A percentile compares a stretch with the other conserved stretches of the same genome.
Evolutionary conservation across 768 basidiomycete species (phyloP).

Genomic region (Mycena epipterygia): DNA sequence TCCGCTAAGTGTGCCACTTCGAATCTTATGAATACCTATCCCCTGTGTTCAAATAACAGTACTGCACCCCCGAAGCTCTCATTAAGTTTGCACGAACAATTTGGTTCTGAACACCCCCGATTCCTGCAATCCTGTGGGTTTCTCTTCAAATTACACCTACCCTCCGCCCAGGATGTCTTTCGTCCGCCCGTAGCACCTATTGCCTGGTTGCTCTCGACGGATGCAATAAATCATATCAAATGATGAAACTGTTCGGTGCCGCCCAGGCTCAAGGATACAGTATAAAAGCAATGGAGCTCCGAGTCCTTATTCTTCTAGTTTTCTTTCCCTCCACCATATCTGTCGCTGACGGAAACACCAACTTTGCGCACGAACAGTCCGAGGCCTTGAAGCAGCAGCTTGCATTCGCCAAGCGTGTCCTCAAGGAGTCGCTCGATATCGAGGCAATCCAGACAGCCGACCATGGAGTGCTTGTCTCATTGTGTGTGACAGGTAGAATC

Average conservation of each 20-base stretch:
- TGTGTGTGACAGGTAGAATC: slow-evolving; percentile 17
- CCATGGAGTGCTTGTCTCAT: neutral
- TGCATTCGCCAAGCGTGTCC: slow-evolving; percentile 15
- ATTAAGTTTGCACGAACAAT: too few species aligned
- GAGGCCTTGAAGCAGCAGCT: slow-evolving; percentile 18
- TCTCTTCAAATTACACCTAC: neutral
- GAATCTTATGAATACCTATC: too few species aligned
- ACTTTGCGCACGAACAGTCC: slow-evolving; percentile 23
- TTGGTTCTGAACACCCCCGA: neutral
- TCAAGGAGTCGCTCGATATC: slow-evolving; percentile 24
- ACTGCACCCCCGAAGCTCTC: too few species aligned
- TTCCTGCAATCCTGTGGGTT: neutral
- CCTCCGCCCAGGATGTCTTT: neutral
- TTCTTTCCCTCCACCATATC: slow-evolving; percentile 20
- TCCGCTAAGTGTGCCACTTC: too few species aligned
- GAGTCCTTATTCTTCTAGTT: neutral
- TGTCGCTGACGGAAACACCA: slow-evolving; percentile 17
- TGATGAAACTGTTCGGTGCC: slow-evolving; percentile 9
- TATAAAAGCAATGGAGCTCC: slow-evolving; percentile 5
- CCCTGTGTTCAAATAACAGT: too few species aligned
- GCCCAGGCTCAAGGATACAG: neutral
- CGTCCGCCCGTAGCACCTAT: neutral
- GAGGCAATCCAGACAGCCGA: slow-evolving; percentile 3
- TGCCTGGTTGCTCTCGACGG: neutral
- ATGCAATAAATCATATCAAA: slow-evolving; percentile 21